Evolutionary conservation across 768 basidiomycete genomes (phyloP), one percentile per base, ranked within the genome.

Genomic region (Rhodotorula sphaerocarpa): DNA sequence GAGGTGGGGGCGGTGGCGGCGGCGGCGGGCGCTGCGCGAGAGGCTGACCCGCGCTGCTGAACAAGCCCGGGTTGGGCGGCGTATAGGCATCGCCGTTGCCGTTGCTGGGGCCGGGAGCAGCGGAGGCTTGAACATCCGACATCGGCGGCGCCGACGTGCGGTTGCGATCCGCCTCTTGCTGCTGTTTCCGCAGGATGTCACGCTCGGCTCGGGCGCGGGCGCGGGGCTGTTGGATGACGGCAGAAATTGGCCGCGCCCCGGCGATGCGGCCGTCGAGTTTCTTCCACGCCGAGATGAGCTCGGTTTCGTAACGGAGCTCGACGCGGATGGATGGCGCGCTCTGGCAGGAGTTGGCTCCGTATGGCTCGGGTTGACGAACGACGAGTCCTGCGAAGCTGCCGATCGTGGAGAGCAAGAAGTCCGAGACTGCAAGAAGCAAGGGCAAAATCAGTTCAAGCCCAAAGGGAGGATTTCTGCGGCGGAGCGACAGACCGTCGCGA

Each of bases 331-430:
- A 21, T 1, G 55, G 46, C 2, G 10, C 1, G 12, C 6, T 10
- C 33, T 39, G 21, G 10, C 20, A 20, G 10, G 5, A 7, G n/a
- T 25, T 4, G 18, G 42, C 9, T 12, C 16, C 30, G 30, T 30
- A 53, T 7, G 41, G 3, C 25, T n/a, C 12, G 14, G 47, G 33
- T 39, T 21, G 57, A 42, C 23, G 14, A 30, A 64, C 63, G 41
- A 42, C 31, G 1, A 64, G 41, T 45, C 63, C 63, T 18, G 63
- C 57, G 57, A 64, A 64, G 23, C 53, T 50, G n/a, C 63, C 63
- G 52, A 64, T 64, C 2, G 57, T 59, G 20, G 52, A 55, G 48
- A 64, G 59, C 46, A 64, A 53, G 47, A 64, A 64, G 48, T 64
- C 63, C 53, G 52, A 55, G 14, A 64, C 52, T 52, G 56, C 23